Evolutionary conservation across 305 asterid species (phyloP), one percentile per base, ranked within the genome.

Genomic region (Coffea humblotiana): DNA sequence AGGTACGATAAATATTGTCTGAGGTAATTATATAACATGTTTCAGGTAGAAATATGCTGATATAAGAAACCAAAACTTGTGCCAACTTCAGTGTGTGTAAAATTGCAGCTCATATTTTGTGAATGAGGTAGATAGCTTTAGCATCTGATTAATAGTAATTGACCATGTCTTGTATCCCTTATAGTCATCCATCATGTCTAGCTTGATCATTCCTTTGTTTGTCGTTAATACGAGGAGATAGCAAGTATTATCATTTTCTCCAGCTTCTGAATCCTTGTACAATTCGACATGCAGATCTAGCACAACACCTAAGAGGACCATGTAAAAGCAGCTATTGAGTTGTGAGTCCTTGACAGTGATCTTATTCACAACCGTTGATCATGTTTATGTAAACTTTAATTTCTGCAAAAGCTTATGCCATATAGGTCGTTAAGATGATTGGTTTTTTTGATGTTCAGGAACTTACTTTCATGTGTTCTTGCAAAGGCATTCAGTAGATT

Each of bases 61-160:
- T 63, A 64, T 63, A 72, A 65, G 45, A 65, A 40, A 74, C 65
- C 25, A 75, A 64, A 40, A 64, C 18, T 69, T 29, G 10, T 16
- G 10, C 48, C 56, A 16, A 49, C 37, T 74, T 65, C 65, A 74
- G 61, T 35, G 9, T 66, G 61, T 75, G 43, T 88, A 89, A 82
- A 82, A 87, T 79, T 92, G 94, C 75, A 88, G 88, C 77, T 90
- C 89, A 77, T 88, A 90, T 88, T 86, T 89, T 75, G 90, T 82
- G 67, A 84, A 86, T 45, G 97, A 87, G 79, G 92, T 80, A 35
- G 95, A 92, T 70, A 95, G 95, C 88, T 84, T 86, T 69, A 95
- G 79, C 98, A 95, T 92, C 81, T 92, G 98, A 86, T 91, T 89
- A 78, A 95, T 88, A 67, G 97, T 89, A 88, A 86, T 87, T 19